Percentiles rank a stretch among this genome's conserved stretches.
phyloP scores from a whole-genome alignment of 2,329 filamentous ascomycete species.

The Fusarium buxicola region DNA sequence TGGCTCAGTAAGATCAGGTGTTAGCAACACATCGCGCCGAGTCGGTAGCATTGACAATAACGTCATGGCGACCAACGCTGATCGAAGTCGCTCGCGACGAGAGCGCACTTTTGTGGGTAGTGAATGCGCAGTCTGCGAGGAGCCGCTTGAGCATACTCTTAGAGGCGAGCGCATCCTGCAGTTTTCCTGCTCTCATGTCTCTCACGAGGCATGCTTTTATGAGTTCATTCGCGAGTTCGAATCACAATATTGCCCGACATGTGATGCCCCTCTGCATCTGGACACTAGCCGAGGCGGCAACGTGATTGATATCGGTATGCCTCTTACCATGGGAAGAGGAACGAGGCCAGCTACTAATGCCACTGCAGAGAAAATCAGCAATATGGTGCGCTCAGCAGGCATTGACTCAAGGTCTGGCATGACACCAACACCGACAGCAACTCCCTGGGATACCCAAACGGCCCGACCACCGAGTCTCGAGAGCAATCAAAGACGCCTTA shows the following conservation, averaged over 20 bases:
- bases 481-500: slow-evolving; percentile 51
- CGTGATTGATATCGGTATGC: slow-evolving; percentile 85
- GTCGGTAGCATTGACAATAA: slow-evolving; percentile 55
- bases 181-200: slow-evolving; percentile 96
- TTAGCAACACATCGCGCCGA: slow-evolving; percentile 50
- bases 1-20: slow-evolving; percentile 49
- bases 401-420: slow-evolving; percentile 69
- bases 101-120: slow-evolving; percentile 96
- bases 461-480: slow-evolving; percentile 65
- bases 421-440: slow-evolving; percentile 68
- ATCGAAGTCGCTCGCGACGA: slow-evolving; percentile 81
- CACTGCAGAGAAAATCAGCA: slow-evolving; percentile 87
- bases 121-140: slow-evolving; percentile 96
- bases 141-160: slow-evolving; percentile 94
- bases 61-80: slow-evolving; percentile 63
- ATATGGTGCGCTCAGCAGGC: slow-evolving; percentile 84
- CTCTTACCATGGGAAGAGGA: slow-evolving; percentile 29
- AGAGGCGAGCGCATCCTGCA: slow-evolving; percentile 94
- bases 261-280: slow-evolving; percentile 89
- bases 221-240: slow-evolving; percentile 97
- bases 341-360: slow-evolving; percentile 43
- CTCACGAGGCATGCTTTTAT: slow-evolving; percentile 98
- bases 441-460: slow-evolving; percentile 73
- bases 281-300: slow-evolving; percentile 95
- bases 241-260: slow-evolving; percentile 92